Evolutionary conservation across 441 rosid genomes (phyloP).

Genomic region (Gossypium aridum): DNA sequence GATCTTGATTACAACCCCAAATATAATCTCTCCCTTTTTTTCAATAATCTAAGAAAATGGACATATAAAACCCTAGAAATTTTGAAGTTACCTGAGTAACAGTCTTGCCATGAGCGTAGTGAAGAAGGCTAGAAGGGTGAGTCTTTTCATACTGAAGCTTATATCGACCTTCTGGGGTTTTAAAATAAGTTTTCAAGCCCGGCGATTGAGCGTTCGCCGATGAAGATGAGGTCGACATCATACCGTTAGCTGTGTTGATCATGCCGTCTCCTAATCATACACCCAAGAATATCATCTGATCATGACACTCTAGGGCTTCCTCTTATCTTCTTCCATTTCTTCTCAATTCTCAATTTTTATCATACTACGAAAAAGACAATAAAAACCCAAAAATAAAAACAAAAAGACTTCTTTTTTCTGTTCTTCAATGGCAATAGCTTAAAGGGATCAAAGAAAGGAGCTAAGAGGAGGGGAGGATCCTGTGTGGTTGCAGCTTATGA

Average conservation of each 20-base stretch:
- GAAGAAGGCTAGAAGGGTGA: conserved; percentile 90
- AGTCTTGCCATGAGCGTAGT: conserved; percentile 92
- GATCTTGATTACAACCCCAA: neutral
- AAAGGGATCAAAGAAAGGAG: neutral
- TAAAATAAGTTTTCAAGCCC: conserved; percentile 92
- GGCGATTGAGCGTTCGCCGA: conserved; percentile 73
- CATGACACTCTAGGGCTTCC: neutral
- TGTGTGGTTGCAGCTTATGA: neutral
- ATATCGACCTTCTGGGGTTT: conserved; percentile 94
- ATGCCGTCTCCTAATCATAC: conserved; percentile 29
- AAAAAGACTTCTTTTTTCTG: neutral
- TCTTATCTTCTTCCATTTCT: neutral
- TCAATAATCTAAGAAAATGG: too few species aligned
- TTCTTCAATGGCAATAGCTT: conserved; percentile 35
- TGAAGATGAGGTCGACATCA: conserved; percentile 79
- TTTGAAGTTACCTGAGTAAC: conserved; percentile 72
- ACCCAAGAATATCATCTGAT: conserved; percentile 30
- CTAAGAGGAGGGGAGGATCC: neutral
- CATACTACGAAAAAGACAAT: neutral
- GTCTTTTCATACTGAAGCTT: conserved; percentile 96
- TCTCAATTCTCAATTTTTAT: neutral
- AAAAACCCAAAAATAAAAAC: neutral
- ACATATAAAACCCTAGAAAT: conserved; percentile 7
- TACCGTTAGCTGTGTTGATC: conserved; percentile 79
- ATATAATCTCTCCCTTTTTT: too few species aligned